Base-by-base conservation (phyloP, 371 early-diverging fungal species). In the Chytridium lagenaria region DNA sequence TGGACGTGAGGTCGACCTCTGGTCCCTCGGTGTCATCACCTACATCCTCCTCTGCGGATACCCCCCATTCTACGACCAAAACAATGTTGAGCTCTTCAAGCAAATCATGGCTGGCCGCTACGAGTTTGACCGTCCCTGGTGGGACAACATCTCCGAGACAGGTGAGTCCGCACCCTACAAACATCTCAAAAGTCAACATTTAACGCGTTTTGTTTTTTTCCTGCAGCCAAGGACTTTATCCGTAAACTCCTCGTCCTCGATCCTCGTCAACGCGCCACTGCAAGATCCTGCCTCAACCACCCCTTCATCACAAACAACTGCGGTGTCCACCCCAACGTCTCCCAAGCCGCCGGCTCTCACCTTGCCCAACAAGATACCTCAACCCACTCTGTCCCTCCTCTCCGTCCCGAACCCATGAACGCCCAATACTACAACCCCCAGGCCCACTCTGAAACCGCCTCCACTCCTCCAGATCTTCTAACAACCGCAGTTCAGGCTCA, bases 1-100 rank as follows among this genome's bases (percentile, higher is more conserved):
- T 79, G 91, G 91, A 39, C 89, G 89, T 36, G 90, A 91, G 70
- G 95, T 98, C 26, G 99, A 99, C 75, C 85, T 98, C 81, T 99
- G 99, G 99, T 95, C 98, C 59, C 82, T 98, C 22, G 99, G 99
- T 19, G 99, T 99, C 0, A 97, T 99, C 71, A 88, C 99, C 28
- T 99, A 98, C 81, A 95, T 99, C 67, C 92, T 98, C 22, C 82
- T 98, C 1, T 95, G 94, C 81, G 99, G 98, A 1, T 93, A 89
- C 77, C 96, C 98, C 1, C 99, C 99, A 22, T 99, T 98, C 77
- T 90, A 89, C 74, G 84, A 87, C 69, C 83, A 85, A 51, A 87
- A 88, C 80, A 87, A 88, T 73, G 80, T 84, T 50, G 85, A 84
- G 77, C 81, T 89, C 50, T 80, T 84, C 84, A 81, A 88, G 69